Evolutionary conservation across 805 yeast genomes (phyloP), one percentile per base, ranked within the genome.

Genomic region (Nakazawaea anatomiae): DNA sequence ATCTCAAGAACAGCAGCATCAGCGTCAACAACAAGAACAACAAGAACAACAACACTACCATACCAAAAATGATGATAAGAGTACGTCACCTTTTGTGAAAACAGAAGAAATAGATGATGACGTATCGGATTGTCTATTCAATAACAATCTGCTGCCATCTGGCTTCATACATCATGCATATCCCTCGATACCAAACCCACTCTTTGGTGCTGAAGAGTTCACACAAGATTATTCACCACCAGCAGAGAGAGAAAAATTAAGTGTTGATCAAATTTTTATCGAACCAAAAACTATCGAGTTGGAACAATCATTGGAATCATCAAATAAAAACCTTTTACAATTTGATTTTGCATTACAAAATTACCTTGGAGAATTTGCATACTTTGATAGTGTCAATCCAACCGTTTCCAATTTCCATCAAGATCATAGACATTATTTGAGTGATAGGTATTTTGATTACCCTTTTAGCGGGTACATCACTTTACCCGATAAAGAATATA

Each of bases 401-500:
- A 47, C 46, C 48, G 52, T 29, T 49, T 55, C 50, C 38, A 56
- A 39, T 52, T 54, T 40, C 28, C 52, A 50, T 8, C 55, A 31
- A 27, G 36, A 55, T 52, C 46, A 48, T 3, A 47, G 40, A 35
- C 48, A 43, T 29, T 51, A 44, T 29, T 43, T 51, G 18, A 51
- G 51, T 45, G 54, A 51, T 31, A 18, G 38, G 3, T 47, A 51
- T 38, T 47, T 51, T 44, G 44, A 41, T 38, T 50, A 46, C 25
- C 53, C 53, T 1, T 44, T 29, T 12, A 44, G 46, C 12, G 61
- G 60, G 4, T 48, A 54, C 30, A 50, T 59, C 2, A 54, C 55
- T 40, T 46, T 59, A 27, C 63, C 63, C 3, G 57, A 59, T 25
- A 56, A 55, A 38, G 52, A 51, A 12, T 59, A 57, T 46, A 53